phyloP scores from a whole-genome alignment of 495 filamentous ascomycete genomes.

The Hypoxylon lienhwacheense region DNA sequence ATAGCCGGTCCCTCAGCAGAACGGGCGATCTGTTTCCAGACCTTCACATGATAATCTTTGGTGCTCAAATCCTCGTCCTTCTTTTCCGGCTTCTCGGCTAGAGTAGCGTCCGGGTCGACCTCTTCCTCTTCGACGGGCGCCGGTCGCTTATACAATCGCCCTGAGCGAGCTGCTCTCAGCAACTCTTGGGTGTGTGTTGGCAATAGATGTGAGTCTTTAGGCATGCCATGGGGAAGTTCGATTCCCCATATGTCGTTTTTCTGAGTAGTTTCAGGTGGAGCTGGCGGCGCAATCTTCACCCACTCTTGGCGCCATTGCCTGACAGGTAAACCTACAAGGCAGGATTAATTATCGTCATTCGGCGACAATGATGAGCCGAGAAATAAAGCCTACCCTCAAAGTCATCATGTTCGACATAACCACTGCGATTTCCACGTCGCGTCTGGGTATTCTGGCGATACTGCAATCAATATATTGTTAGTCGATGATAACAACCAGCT shows the following conservation, averaged over 20 bases:
- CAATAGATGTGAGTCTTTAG: conserved; percentile 81
- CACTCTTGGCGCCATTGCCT: conserved; percentile 81
- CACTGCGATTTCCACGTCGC: conserved; percentile 69
- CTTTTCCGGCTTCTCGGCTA: conserved; percentile 48
- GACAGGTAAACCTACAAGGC: conserved; percentile 67
- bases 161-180: conserved; percentile 78
- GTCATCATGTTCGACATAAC: conserved; percentile 86
- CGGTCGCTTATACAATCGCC: conserved; percentile 65
- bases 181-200: conserved; percentile 78
- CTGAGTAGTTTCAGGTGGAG: conserved; percentile 55
- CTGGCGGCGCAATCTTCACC: conserved; percentile 69
- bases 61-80: conserved; percentile 57
- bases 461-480: conserved; percentile 16
- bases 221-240: conserved; percentile 73
- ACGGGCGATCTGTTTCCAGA: conserved; percentile 78
- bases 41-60: conserved; percentile 69
- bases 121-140: conserved; percentile 56
- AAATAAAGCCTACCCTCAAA: conserved; percentile 65
- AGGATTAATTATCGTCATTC: neutral
- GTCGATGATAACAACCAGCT: neutral
- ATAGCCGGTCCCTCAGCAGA: conserved; percentile 72
- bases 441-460: conserved; percentile 55
- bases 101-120: conserved; percentile 50
- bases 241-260: conserved; percentile 55
- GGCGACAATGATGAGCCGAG: neutral